Base-by-base conservation (phyloP, 495 filamentous ascomycete species). In the Lophium mytilinum region DNA sequence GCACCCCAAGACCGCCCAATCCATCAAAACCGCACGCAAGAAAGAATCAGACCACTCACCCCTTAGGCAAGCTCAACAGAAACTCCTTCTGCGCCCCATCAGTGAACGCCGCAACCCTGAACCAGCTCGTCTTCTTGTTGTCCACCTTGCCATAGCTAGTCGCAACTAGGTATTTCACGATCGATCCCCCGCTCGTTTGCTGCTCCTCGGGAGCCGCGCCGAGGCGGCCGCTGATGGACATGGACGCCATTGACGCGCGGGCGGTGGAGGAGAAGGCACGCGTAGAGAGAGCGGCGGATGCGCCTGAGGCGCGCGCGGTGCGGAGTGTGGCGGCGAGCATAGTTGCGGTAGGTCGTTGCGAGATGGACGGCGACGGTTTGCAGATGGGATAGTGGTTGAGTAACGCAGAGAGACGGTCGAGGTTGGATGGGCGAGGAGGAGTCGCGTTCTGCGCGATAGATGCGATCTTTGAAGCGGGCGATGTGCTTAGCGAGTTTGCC, bases 151-250 rank as follows among this genome's bases (percentile, higher is more conserved):
- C 87, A 53, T 66, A 64, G 57, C 68, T 75, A 37, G 80, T 83
- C 33, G 73, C 87, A 37, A 95, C 72, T 3, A 79, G 62, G 69
- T 90, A 95, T 46, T 73, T 75, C 55, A 95, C 57, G 53, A 90
- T 54, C 34, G 90, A 86, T 52, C 88, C 88, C 30, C 75, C 83
- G 63, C 76, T 75, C 46, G 86, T 86, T 39, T 84, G 71, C 3
- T 70, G 69, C 58, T 87, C 57, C 76, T 93, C 88, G 40, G 90
- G 90, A 33, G 78, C 70, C 53, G 73, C 76, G 52, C 76, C 88
- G 15, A 94, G 82, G 63, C 84, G 83, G 68, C 89, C 90, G 62
- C 90, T 79, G 73, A 95, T 68, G 66, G 79, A 85, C 74, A 94
- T 76, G 54, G 76, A 76, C 50, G 83, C 80, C 55, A 78, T 53